phyloP scores from a whole-genome alignment of 2,329 filamentous ascomycete species.

The Periconia macrospinosa region DNA sequence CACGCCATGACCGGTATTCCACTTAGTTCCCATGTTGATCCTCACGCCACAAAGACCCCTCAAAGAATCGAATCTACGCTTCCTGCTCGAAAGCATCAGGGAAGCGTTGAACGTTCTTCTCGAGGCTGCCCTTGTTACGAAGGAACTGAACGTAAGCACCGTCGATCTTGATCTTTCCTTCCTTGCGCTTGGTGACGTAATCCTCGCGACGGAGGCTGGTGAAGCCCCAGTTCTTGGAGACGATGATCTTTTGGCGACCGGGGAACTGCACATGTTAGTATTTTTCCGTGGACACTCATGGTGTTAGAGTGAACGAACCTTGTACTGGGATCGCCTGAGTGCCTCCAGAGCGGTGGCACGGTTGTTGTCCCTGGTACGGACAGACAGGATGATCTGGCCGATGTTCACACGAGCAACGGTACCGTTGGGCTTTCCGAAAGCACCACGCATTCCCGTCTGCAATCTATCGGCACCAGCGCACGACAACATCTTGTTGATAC shows the following conservation, averaged over 20 bases:
- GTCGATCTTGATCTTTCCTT: conserved; percentile 91
- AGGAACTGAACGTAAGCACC: conserved; percentile 99
- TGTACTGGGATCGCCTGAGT: conserved; percentile 99
- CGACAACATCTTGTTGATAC: conserved; percentile 99
- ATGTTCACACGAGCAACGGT: conserved; percentile 99
- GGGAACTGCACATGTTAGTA: conserved; percentile 65
- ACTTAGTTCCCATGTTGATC: conserved; percentile 33
- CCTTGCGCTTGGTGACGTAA: conserved; percentile 93
- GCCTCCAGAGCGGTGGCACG: conserved; percentile 94
- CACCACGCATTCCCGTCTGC: conserved; percentile 99
- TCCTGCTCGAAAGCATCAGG: conserved; percentile 75
- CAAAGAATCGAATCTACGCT: conserved; percentile 30
- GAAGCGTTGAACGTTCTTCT: conserved; percentile 90
- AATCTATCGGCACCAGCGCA: conserved; percentile 99
- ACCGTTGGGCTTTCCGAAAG: conserved; percentile 99
- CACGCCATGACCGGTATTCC: conserved; percentile 43
- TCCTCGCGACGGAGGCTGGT: conserved; percentile 96
- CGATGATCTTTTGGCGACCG: conserved; percentile 99
- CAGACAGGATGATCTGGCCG: conserved; percentile 96
- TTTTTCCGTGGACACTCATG: neutral
- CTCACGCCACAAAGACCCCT: conserved; percentile 23
- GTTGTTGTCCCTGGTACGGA: conserved; percentile 95
- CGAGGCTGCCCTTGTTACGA: conserved; percentile 84
- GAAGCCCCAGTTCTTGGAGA: conserved; percentile 99
- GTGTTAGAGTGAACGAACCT: conserved; percentile 49